Evolutionary conservation across 331 rosid genomes (phyloP), one percentile per base, ranked within the genome.

Genomic region (Spiraea crenata): DNA sequence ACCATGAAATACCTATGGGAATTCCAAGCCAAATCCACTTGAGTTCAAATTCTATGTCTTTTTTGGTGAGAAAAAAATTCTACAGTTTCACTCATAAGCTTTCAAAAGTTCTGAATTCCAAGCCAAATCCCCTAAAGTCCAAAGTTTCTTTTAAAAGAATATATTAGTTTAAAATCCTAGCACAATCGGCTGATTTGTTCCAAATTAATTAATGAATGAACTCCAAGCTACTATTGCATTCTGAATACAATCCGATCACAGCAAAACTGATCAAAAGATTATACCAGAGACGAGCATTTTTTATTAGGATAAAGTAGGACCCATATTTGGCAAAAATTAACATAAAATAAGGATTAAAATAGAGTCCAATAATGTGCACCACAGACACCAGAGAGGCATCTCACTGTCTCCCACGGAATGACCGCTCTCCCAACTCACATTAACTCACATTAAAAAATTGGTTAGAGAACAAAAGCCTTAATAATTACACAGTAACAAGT

Each of bases 401-500:
- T 12, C 39, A 56, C 19, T n/a, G 11, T 57, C 5, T 57, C 3
- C 15, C 9, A 2, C 5, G 46, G 46, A 1, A 7, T 42, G 46
- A 6, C 9, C 38, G 6, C 57, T n/a, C 57, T 3, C 57, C 14
- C 57, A n/a, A 52, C 57, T 17, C 57, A 52, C 25, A 52, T n/a
- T n/a, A 5, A 42, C 6, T 42, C 46, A 70, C 1, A 6, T 1
- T 49, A 16, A 39, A 41, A 31, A 34, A 41, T 41, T 25, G 40
- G 61, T 50, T 25, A 3, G 41, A 58, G n/a, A 13, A 50, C 5
- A 19, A 60, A 60, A 35, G 58, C 59, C n/a, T 31, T 25, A 45
- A 4, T 64, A 64, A 74, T 42, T 54, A 44, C 65, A 61, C 66
- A 39, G 31, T 39, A 4, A 61, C 54, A 49, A 25, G 31, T 25